Evolutionary conservation across 805 yeast species (phyloP), one percentile per base, ranked within the genome.

Genomic region (Starmerella ratchasimensis): DNA sequence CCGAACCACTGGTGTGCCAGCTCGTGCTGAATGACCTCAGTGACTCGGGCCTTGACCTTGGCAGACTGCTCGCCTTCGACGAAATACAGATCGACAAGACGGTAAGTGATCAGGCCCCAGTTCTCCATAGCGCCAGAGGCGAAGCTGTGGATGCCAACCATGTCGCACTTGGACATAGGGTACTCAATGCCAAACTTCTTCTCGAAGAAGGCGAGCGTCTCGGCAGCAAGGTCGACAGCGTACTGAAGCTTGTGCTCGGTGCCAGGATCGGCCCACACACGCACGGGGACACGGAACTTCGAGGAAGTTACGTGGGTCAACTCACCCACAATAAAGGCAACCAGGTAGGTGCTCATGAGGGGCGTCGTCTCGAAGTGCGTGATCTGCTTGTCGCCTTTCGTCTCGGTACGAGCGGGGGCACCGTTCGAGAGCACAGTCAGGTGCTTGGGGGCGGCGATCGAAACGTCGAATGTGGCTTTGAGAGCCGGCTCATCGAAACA

Each of bases 1-100:
- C 94, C 93, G 52, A 81, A 82, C 93, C 93, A 82, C 55, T 82
- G 90, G 59, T 81, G 94, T 9, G 93, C 93, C 41, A 81, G 64
- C 59, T 81, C 94, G 60, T 82, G 94, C 42, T 78, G 76, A 21
- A 81, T 79, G 24, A 81, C 93, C 52, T 80, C 80, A 5, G 83
- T 76, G 22, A 81, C 90, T 44, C 77, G 76, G 55, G 74, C 74
- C 56, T 76, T 71, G 57, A 67, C 70, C 49, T 58, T 64, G 50
- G 46, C 71, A 60, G 52, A 72, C 34, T 90, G 73, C 51, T 70
- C 70, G 49, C 72, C 69, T 45, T 80, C 82, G 55, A 78, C 88
- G 47, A 76, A 77, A 56, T 67, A 64, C 43, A 74, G 52, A 27
- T 73, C 78, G 17, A 71, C 69, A 5, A 71, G 65, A 50, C 76